Base-by-base conservation (phyloP, 345 rosid genomes). In the Citrus hindsii region DNA sequence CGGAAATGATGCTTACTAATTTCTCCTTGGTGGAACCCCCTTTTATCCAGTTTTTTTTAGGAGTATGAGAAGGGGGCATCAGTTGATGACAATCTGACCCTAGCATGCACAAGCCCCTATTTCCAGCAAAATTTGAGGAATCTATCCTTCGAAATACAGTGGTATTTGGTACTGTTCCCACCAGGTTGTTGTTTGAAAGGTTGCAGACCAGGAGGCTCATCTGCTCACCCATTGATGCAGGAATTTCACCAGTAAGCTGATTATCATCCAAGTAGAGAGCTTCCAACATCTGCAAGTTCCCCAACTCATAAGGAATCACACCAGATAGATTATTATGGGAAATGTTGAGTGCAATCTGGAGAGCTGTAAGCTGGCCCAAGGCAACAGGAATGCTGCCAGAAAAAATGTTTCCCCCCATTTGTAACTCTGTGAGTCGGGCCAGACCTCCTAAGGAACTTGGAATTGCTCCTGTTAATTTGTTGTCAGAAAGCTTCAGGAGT, bases 321-420 rank as follows among this genome's bases (percentile, higher is more conserved):
- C 98, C 97, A 2, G 88, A 84, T 66, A 93, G 90, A 82, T 87
- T 80, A 75, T 92, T 93, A 80, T 89, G 87, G 79, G 97, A 92
- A 72, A 93, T 80, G 86, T 93, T 92, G 83, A 93, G 90, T 56
- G 97, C 90, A 78, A 92, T 93, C 81, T 93, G 98, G 68, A 92
- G 90, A 78, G 93, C 85, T n/a, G 87, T 83, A 74, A 93, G 85
- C 33, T 76, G 83, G 56, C 98, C 97, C 55, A 93, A 77, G 76
- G 89, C 87, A 22, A 79, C 63, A 27, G 98, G 97, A 62, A 93
- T 89, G 81, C 62, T 77, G 30, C 85, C 93, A 55, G 91, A 87
- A 78, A 93, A 90, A 53, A 67, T 76, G 81, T 93, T 93, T 7
- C 98, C 94, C 51, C 98, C 98, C 88, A 92, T 89, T 80, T 93